Conservation (phyloP, 1,284 basidiomycete species). For the Chondrostereum purpureum region DNA sequence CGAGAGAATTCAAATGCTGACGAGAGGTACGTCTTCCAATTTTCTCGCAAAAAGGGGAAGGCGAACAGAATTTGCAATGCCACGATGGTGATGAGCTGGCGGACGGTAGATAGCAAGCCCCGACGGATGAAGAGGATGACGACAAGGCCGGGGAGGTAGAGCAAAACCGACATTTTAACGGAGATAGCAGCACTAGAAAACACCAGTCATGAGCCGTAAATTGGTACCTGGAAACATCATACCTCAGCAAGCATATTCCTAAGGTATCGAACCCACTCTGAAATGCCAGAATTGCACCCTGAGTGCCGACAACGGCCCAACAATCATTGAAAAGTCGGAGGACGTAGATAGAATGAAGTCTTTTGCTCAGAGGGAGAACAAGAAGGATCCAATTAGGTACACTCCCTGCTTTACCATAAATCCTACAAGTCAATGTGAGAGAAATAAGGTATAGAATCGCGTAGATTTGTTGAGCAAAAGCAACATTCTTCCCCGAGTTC, state of each 20-base stretch:
- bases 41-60: constrained; percentile 62
- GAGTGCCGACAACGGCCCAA: constrained; percentile 65
- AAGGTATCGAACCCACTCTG: constrained; percentile 52
- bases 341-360: constrained; percentile 90
- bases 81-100: constrained; percentile 47
- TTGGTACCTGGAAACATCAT: constrained; percentile 18
- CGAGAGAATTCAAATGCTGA: constrained; percentile 87
- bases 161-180: constrained; percentile 92
- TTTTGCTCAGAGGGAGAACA: constrained; percentile 81
- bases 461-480: constrained; percentile 75
- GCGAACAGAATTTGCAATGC: constrained; percentile 62
- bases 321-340: constrained; percentile 96
- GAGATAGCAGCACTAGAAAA: constrained; percentile 71
- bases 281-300: constrained; percentile 57
- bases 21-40: constrained; percentile 61
- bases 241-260: constrained; percentile 74
- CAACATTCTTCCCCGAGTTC: constrained; percentile 53
- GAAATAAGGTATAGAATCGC: constrained; percentile 65
- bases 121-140: constrained; percentile 72
- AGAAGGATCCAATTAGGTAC: constrained; percentile 79
- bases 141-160: constrained; percentile 88
- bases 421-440: constrained; percentile 55
- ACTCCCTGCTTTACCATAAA: constrained; percentile 60
- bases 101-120: constrained; percentile 55
- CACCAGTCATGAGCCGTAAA: constrained; percentile 3